Evolutionary conservation across 2,329 filamentous ascomycete species (phyloP).

Genomic region (Fusarium keratoplasticum): DNA sequence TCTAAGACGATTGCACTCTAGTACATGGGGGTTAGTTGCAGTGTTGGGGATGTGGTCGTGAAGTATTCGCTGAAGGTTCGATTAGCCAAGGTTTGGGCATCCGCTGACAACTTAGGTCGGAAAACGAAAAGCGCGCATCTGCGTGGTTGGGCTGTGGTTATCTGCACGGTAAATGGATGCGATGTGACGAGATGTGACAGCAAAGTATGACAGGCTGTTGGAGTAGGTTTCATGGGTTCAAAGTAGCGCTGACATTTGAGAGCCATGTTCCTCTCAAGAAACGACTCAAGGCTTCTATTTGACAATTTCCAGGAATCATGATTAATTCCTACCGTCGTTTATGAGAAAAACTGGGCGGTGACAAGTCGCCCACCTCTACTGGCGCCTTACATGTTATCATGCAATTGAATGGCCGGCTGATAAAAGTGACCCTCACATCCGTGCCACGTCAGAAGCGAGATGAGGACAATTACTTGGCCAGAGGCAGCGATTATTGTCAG

Average conservation of each 20-base stretch:
- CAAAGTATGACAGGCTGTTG: background rate
- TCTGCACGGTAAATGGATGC: background rate
- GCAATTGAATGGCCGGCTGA: background rate
- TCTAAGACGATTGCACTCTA: background rate
- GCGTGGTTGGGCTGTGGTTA: background rate
- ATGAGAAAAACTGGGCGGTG: background rate
- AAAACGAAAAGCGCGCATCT: background rate
- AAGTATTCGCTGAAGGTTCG: background rate
- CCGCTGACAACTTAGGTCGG: background rate
- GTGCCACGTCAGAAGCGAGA: constrained; percentile 11
- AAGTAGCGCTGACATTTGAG: background rate
- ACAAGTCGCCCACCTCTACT: background rate
- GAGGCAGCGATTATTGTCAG: background rate
- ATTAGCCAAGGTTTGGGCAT: background rate
- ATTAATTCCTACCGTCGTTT: background rate
- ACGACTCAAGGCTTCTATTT: background rate
- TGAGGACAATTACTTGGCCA: constrained; percentile 3
- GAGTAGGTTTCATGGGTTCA: background rate
- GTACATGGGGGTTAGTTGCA: background rate
- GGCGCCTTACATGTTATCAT: background rate
- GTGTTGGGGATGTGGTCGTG: background rate
- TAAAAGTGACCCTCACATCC: background rate
- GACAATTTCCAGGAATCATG: background rate
- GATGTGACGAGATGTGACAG: background rate
- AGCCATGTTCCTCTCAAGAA: background rate